Evolutionary conservation across 1,139 yeast species (phyloP).

Genomic region (Kodamaea ohmeri): DNA sequence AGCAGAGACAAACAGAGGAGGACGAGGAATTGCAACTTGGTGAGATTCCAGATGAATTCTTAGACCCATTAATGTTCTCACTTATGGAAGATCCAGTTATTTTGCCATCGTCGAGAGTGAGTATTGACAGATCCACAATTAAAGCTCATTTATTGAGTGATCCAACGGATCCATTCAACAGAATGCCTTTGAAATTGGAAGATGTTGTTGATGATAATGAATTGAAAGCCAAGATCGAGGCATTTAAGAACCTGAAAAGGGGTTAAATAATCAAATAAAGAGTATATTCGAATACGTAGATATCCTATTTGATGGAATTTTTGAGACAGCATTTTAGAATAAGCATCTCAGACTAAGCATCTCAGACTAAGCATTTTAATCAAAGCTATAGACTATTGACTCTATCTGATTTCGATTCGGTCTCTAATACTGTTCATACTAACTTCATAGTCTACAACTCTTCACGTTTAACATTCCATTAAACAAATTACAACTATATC

Average conservation of each 20-base stretch:
- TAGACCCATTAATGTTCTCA: slow-evolving; percentile 95
- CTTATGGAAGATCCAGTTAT: slow-evolving; percentile 95
- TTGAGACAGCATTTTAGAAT: no score
- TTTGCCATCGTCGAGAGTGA: slow-evolving; percentile 79
- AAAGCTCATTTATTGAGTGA: slow-evolving; percentile 92
- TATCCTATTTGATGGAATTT: no score
- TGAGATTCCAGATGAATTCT: slow-evolving; percentile 92
- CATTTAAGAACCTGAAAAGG: slow-evolving; percentile 47
- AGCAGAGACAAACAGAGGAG: slow-evolving; percentile 59
- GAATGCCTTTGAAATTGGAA: slow-evolving; percentile 84
- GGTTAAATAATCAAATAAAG: slow-evolving; percentile 15
- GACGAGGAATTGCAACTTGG: slow-evolving; percentile 87
- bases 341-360: no score
- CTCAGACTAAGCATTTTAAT: no score
- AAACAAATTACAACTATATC: slow-evolving; percentile 15
- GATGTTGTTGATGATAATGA: slow-evolving; percentile 80
- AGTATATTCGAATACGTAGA: neutral
- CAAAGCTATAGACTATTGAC: no score
- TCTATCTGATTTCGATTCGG: no score
- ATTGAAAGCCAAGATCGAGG: slow-evolving; percentile 57
- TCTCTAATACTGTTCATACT: no score
- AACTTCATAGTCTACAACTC: no score
- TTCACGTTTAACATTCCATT: slow-evolving; percentile 10
- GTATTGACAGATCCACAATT: slow-evolving; percentile 86
- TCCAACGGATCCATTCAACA: slow-evolving; percentile 94